Evolutionary conservation across 164 flowering plant genomes (phyloP).

Genomic region (Platanus orientalis): DNA sequence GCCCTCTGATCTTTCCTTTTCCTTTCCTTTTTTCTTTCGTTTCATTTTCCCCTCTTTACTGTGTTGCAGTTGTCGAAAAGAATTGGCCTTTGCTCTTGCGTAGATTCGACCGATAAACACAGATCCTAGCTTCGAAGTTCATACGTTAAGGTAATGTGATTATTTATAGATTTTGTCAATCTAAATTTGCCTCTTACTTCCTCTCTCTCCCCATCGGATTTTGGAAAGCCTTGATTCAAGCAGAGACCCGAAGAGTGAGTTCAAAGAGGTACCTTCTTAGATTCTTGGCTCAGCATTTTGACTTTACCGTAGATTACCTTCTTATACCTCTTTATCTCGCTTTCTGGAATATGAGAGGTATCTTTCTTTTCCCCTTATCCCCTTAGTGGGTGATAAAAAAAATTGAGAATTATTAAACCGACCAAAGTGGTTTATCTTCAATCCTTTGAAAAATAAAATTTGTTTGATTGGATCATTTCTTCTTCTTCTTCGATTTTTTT

Average conservation of each 20-base stretch:
- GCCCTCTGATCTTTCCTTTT: not conserved
- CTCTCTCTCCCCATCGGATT: not conserved
- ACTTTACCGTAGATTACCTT: no score
- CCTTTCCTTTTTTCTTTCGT: not conserved
- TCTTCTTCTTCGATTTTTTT: no score
- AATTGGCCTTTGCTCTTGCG: conserved; percentile 4
- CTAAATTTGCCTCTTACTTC: not conserved
- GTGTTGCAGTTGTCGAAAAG: conserved; percentile 4
- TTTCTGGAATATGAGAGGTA: no score
- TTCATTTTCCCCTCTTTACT: not conserved
- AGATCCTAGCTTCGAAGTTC: conserved; percentile 5
- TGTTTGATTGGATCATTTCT: no score
- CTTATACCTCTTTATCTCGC: no score
- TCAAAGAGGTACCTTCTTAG: not conserved
- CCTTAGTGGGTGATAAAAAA: no score
- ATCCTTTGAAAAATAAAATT: no score
- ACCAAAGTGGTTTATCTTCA: no score
- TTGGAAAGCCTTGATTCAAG: no score
- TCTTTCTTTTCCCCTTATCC: no score
- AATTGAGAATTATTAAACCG: no score
- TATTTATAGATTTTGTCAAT: conserved; percentile 7
- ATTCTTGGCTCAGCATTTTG: not conserved
- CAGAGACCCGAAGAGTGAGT: no score
- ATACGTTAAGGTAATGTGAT: conserved; percentile 16
- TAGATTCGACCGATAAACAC: not conserved